phyloP scores from a whole-genome alignment of 441 rosid genomes.

The Arabidopsis lyrata region DNA sequence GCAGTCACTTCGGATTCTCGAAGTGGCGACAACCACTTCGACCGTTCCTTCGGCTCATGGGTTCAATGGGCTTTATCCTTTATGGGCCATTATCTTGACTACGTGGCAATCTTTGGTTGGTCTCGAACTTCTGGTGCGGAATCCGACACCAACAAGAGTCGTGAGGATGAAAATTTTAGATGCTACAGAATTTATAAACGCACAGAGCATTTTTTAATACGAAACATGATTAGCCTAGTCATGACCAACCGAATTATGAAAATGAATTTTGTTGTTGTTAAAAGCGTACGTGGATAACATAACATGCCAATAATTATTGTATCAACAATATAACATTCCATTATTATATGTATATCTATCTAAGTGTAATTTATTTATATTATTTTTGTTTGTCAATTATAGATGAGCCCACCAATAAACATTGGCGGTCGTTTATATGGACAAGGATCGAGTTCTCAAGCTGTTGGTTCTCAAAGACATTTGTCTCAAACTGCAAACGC shows the following conservation, averaged over 20 bases:
- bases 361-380: background rate
- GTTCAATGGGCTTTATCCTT: too few relatives aligned
- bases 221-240: conserved; percentile 30
- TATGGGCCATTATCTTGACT: too few relatives aligned
- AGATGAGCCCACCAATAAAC: background rate
- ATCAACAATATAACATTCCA: background rate
- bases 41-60: too few relatives aligned
- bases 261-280: conserved; percentile 3
- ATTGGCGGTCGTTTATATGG: background rate
- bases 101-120: too few relatives aligned
- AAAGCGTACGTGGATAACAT: conserved; percentile 7
- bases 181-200: too few relatives aligned
- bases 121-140: too few relatives aligned
- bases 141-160: too few relatives aligned
- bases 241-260: conserved; percentile 28
- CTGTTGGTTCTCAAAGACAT: background rate
- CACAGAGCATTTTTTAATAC: too few relatives aligned
- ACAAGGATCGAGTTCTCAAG: background rate
- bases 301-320: background rate
- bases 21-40: too few relatives aligned
- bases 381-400: background rate
- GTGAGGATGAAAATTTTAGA: too few relatives aligned
- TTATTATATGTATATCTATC: too few relatives aligned
- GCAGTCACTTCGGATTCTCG: too few relatives aligned
- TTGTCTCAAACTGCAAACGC: background rate